Conservation (phyloP, 2,329 filamentous ascomycete genomes). For the Neoarthrinium moseri region DNA sequence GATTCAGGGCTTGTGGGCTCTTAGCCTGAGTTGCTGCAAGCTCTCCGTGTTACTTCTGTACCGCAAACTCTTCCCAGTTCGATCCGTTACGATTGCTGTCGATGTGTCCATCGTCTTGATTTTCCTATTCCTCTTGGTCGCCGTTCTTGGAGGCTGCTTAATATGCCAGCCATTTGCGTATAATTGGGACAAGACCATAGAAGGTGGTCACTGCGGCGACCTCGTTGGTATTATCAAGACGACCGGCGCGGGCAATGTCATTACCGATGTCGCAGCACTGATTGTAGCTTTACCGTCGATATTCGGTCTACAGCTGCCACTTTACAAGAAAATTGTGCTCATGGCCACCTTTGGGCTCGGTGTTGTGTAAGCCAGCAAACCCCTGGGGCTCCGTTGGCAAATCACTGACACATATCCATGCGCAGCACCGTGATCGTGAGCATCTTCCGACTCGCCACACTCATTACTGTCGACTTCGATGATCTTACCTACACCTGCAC, state of each 20-base stretch:
- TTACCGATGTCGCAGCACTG: constrained; percentile 9
- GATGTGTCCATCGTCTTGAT: not conserved
- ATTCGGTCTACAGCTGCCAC: not conserved
- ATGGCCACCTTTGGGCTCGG: constrained; percentile 4
- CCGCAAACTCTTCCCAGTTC: constrained; percentile 1
- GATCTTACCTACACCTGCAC: constrained; percentile 7
- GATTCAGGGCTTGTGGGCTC: constrained; percentile 2
- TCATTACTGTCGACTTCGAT: constrained; percentile 5
- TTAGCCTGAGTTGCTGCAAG: constrained; percentile 9
- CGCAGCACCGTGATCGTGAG: constrained; percentile 2
- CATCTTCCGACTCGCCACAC: constrained; percentile 2
- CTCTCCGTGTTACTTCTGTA: constrained; percentile 9
- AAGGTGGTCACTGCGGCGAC: constrained; percentile 6
- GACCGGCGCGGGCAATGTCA: constrained; percentile 6
- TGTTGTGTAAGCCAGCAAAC: constrained; percentile 7
- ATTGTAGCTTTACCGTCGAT: constrained; percentile 3
- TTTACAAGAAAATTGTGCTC: constrained; percentile 1
- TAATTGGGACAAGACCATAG: constrained; percentile 7
- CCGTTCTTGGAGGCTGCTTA: not conserved
- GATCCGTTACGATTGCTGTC: not conserved
- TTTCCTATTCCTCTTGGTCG: not conserved
- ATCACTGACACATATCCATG: not conserved
- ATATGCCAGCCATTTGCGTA: constrained; percentile 10
- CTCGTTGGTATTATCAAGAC: not conserved
- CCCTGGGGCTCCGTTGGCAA: no score